These are phyloP conservation scores for Clonostachys chloroleuca DNA, from an alignment of 2,329 filamentous ascomycete species.

Conservation along the genomic window DNA sequence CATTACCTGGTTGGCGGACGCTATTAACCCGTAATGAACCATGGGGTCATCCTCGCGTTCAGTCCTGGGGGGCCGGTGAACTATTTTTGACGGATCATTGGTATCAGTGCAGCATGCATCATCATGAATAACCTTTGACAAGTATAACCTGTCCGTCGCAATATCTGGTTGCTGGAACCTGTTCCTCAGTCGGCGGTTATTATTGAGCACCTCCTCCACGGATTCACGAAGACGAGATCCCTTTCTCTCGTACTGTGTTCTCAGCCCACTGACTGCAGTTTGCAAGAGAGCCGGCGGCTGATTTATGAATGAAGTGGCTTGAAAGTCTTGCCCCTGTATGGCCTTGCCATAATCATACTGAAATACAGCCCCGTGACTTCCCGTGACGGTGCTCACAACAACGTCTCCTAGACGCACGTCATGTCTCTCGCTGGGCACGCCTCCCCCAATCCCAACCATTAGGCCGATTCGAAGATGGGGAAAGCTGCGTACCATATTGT, in stretches of 20 bases:
- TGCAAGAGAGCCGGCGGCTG: constrained; percentile 1
- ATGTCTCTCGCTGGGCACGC: constrained; percentile 21
- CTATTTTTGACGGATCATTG: constrained; percentile 13
- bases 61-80: constrained; percentile 26
- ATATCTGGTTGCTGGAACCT: background rate
- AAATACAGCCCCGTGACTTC: constrained; percentile 1
- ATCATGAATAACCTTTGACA: background rate
- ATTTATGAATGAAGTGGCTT: background rate
- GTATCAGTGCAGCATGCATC: background rate
- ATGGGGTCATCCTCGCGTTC: constrained; percentile 10
- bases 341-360: constrained; percentile 7
- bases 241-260: background rate
- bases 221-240: background rate
- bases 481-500: constrained; percentile 20
- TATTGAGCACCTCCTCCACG: background rate
- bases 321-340: constrained; percentile 4
- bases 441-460: constrained; percentile 22
- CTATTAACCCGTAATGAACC: constrained; percentile 25
- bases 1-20: constrained; percentile 9
- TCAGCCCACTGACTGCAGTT: background rate
- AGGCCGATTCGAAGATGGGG: constrained; percentile 19
- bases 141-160: background rate
- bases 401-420: constrained; percentile 25
- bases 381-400: constrained; percentile 7
- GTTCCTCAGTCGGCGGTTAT: background rate